Evolutionary conservation across 2,329 filamentous ascomycete species (phyloP).

Genomic region (Aureobasidium uvarum): DNA sequence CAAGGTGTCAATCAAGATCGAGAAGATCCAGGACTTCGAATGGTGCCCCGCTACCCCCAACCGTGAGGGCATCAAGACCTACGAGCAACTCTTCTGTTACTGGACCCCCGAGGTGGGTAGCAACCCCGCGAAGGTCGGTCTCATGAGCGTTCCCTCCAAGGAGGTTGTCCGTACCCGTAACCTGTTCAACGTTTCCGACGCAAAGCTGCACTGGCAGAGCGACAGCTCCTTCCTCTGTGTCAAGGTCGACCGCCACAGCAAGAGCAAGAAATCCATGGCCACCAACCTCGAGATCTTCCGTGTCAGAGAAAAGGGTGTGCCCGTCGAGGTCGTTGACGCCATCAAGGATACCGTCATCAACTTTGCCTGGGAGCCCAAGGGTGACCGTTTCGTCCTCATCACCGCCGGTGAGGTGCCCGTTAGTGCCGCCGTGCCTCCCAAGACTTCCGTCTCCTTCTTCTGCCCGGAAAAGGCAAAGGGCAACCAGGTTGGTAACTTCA

Average conservation of each 20-base stretch:
- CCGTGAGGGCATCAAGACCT: constrained; percentile 81
- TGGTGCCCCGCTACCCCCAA: constrained; percentile 85
- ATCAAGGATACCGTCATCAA: constrained; percentile 99
- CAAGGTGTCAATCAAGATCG: constrained; percentile 92
- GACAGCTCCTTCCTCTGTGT: constrained; percentile 92
- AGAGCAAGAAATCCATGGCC: constrained; percentile 96
- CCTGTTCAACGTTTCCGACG: constrained; percentile 96
- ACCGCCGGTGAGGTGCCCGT: constrained; percentile 82
- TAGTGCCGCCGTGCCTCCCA: constrained; percentile 79
- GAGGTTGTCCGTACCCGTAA: constrained; percentile 92
- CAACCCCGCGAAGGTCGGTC: constrained; percentile 93
- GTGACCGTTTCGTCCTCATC: constrained; percentile 95
- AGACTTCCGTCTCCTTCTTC: constrained; percentile 95
- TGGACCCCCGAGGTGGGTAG: constrained; percentile 98
- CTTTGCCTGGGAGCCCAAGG: constrained; percentile 99
- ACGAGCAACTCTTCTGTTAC: constrained; percentile 96
- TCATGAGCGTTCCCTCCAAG: constrained; percentile 96
- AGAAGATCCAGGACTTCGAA: constrained; percentile 96
- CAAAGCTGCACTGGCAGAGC: constrained; percentile 98
- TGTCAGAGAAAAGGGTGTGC: constrained; percentile 93
- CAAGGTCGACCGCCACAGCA: constrained; percentile 98
- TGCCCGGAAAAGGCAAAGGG: constrained; percentile 93
- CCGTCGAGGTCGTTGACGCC: constrained; percentile 94
- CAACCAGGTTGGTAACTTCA: constrained; percentile 82
- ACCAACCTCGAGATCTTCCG: constrained; percentile 99